These are phyloP conservation scores for Apiospora koreana DNA, from an alignment of 2,329 filamentous ascomycete species.

Conservation along the genomic window DNA sequence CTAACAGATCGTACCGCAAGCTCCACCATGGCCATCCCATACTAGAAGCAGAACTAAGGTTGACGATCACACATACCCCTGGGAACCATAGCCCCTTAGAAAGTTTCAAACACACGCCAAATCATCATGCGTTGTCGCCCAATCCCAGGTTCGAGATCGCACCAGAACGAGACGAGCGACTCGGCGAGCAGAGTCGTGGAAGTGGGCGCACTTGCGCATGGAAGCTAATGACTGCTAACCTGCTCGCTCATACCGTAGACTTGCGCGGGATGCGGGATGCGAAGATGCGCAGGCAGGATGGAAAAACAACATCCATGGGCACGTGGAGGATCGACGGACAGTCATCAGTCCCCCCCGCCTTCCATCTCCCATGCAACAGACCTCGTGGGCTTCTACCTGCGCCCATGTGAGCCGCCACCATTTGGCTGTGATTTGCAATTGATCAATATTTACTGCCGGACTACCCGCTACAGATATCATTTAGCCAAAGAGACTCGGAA, in stretches of 20 bases:
- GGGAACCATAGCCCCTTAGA: background rate
- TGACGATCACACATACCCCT: slow-evolving; percentile 10
- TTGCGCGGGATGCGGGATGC: background rate
- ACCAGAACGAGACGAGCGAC: slow-evolving; percentile 3
- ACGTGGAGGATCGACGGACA: background rate
- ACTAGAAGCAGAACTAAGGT: background rate
- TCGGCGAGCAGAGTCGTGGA: background rate
- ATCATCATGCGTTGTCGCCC: slow-evolving; percentile 11
- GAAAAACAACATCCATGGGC: background rate
- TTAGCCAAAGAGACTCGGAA: background rate
- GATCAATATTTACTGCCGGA: background rate
- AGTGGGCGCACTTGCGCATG: background rate
- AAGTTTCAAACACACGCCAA: slow-evolving; percentile 12
- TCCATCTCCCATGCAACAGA: background rate
- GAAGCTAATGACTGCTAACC: background rate
- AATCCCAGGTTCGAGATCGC: slow-evolving; percentile 2
- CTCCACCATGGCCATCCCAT: slow-evolving; percentile 1
- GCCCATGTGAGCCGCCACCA: slow-evolving; percentile 3
- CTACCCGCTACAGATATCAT: background rate
- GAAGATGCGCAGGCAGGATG: background rate
- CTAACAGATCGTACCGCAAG: background rate
- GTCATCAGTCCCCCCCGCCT: background rate
- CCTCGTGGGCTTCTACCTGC: background rate
- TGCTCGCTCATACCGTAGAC: background rate
- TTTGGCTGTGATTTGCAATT: background rate